Conservation (phyloP, 768 basidiomycete genomes). For the Termitomyces sp. region DNA sequence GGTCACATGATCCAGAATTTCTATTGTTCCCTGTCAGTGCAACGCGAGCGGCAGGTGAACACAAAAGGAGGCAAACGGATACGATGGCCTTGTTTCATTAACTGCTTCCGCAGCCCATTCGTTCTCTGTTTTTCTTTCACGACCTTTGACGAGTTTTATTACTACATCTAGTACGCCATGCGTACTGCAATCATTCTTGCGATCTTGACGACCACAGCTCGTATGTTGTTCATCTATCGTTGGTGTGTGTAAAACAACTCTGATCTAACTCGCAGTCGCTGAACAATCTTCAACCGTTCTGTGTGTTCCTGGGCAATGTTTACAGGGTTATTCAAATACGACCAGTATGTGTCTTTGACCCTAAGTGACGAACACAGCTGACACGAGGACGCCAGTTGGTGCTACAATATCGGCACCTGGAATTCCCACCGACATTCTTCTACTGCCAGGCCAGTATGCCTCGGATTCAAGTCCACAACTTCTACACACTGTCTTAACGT, state of each 20-base stretch:
- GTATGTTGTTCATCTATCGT: conserved; percentile 1
- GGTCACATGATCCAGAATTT: background rate
- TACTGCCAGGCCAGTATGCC: conserved; percentile 60
- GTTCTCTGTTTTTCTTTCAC: conserved; percentile 18
- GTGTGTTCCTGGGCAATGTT: conserved; percentile 69
- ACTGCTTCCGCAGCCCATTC: background rate
- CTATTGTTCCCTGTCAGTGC: background rate
- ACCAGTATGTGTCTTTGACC: conserved; percentile 30
- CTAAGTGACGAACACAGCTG: background rate
- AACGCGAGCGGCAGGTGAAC: conserved; percentile 6
- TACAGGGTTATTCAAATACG: conserved; percentile 59
- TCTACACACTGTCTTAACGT: conserved; percentile 50
- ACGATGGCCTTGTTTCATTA: conserved; percentile 6
- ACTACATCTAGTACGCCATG: conserved; percentile 19
- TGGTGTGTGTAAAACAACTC: background rate
- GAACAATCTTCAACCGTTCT: conserved; percentile 35
- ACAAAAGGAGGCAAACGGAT: conserved; percentile 18
- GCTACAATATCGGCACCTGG: conserved; percentile 48
- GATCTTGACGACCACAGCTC: conserved; percentile 1
- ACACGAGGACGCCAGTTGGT: conserved; percentile 39
- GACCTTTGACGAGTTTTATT: conserved; percentile 15
- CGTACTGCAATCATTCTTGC: conserved; percentile 9
- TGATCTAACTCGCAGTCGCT: conserved; percentile 4
- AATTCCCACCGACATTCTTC: conserved; percentile 37
- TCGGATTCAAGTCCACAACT: conserved; percentile 55